Percentiles rank a stretch among this genome's conserved stretches.
Evolutionary conservation across 2,329 filamentous ascomycete species (phyloP).

Genomic region (Penicillium thymicola): DNA sequence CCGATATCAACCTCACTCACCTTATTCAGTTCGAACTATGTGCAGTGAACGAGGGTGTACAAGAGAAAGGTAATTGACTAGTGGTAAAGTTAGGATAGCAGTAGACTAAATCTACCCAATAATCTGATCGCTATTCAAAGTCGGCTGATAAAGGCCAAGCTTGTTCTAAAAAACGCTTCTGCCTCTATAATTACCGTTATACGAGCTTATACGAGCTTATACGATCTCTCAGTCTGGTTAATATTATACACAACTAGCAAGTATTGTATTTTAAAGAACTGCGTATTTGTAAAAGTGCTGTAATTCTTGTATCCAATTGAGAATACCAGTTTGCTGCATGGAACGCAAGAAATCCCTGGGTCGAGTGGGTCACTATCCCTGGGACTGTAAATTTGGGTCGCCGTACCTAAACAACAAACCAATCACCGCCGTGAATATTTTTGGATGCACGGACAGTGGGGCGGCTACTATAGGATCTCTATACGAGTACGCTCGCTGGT

Average conservation of each 20-base stretch:
- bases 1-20: background rate
- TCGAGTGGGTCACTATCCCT: background rate
- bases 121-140: background rate
- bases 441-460: background rate
- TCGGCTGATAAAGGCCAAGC: background rate
- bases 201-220: background rate
- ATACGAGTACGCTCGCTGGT: background rate
- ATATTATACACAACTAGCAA: too few relatives aligned
- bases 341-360: background rate
- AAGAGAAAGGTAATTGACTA: background rate
- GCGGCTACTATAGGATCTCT: background rate
- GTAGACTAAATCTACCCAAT: background rate
- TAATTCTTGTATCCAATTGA: too few relatives aligned
- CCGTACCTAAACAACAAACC: background rate
- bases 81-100: background rate
- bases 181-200: background rate
- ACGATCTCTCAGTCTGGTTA: background rate
- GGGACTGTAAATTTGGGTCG: background rate
- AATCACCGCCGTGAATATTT: background rate
- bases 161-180: background rate
- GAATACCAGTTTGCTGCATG: background rate
- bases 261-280: too few relatives aligned
- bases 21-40: background rate
- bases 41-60: background rate
- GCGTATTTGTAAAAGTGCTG: too few relatives aligned